A percentile compares a stretch with the other conserved stretches of the same genome.
Conservation (phyloP, 2,329 filamentous ascomycete species). For the Fusarium proliferatum region DNA sequence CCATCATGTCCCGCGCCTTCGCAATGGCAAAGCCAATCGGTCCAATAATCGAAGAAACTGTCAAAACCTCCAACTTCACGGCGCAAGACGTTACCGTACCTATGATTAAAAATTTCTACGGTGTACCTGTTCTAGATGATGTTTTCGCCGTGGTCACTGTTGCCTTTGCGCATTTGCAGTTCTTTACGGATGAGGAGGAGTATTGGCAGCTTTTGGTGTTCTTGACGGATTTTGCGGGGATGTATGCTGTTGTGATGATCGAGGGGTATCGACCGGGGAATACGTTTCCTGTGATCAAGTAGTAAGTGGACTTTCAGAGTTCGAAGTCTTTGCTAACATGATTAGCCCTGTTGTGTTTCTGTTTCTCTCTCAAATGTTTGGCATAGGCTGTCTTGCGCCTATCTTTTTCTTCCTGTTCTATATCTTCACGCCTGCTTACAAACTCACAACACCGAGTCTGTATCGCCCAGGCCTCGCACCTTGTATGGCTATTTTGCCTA, state of each 20-base stretch:
- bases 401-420: slow-evolving; percentile 43
- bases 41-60: slow-evolving; percentile 7
- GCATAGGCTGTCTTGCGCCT: slow-evolving; percentile 36
- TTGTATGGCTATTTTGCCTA: slow-evolving; percentile 34
- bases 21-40: slow-evolving; percentile 35
- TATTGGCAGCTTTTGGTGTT: slow-evolving; percentile 48
- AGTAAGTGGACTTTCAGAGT: slow-evolving; percentile 27
- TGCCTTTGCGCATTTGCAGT: slow-evolving; percentile 42
- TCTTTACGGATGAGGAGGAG: slow-evolving; percentile 27
- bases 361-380: slow-evolving; percentile 39
- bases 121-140: slow-evolving; percentile 35
- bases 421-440: slow-evolving; percentile 28
- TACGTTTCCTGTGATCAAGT: slow-evolving; percentile 30
- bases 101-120: slow-evolving; percentile 36
- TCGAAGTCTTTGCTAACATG: background rate
- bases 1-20: slow-evolving; percentile 38
- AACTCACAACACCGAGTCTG: slow-evolving; percentile 18
- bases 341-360: slow-evolving; percentile 31
- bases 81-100: slow-evolving; percentile 11
- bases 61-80: slow-evolving; percentile 5
- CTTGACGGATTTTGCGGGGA: slow-evolving; percentile 42
- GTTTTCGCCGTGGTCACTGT: slow-evolving; percentile 30
- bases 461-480: slow-evolving; percentile 9
- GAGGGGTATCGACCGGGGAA: slow-evolving; percentile 40
- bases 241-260: slow-evolving; percentile 44